Base-by-base conservation (phyloP, 768 basidiomycete genomes). In the Boletellus emodensis region DNA sequence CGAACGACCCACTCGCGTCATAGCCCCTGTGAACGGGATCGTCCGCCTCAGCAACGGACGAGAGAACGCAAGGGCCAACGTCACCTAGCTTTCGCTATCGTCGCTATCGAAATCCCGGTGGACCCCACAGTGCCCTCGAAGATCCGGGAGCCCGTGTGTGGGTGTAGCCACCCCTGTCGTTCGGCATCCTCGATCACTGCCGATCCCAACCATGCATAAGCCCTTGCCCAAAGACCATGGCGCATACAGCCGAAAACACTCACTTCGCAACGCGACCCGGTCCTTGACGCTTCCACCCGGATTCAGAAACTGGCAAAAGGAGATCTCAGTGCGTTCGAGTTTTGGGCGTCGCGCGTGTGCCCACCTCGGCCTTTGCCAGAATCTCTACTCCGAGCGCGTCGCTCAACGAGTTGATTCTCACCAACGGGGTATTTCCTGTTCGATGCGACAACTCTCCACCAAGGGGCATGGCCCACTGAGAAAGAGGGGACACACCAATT, bases 241-340 rank as follows among this genome's bases (percentile, higher is more conserved):
- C 36, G 53, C 33, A 43, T 42, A 51, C 40, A 18, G 12, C 30
- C 30, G 30, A 4, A 6, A 0, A 9, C 15, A 57, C 82, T 52
- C 61, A 96, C 94, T 91, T 67, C 84, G 80, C 52, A 97, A 67
- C 0, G 94, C 95, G n/a, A 98, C 95, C 28, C 96, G 82, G 67
- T 99, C 96, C 67, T 99, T 99, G 44, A 97, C 89, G 47, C 94
- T 97, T 36, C 96, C 96, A 22, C 95, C 95, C 1, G 96, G 95
- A 68, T 99, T 99, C 52, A 98, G 65, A 64, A 86, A 99, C 92
- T 98, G 59, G 10, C 30, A 11, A 38, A 17, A 93, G 85, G 92
- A 57, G 8, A 46, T 20, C 11, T 52, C 30, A 22, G 39, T 17
- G 37, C 24, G 12, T 15, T 2, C 20, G 24, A 26, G 24, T 13